Conservation (phyloP, 495 filamentous ascomycete genomes). For the Penicillium malachiteum region DNA sequence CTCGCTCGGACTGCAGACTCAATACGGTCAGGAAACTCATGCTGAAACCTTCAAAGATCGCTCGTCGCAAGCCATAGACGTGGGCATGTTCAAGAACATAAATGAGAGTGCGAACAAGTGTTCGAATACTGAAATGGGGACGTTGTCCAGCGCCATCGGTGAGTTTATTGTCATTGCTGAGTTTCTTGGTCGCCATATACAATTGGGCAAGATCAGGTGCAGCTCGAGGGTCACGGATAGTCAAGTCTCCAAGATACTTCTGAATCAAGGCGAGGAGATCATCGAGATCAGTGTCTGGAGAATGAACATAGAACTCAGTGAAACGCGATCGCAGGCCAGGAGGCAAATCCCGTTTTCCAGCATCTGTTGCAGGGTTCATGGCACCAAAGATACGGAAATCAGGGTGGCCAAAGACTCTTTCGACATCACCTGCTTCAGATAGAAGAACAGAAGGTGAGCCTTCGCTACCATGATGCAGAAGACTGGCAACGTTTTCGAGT, state of each 20-base stretch:
- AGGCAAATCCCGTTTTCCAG: conserved; percentile 91
- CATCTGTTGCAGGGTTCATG: conserved; percentile 98
- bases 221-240: conserved; percentile 60
- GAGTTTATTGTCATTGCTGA: conserved; percentile 76
- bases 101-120: conserved; percentile 82
- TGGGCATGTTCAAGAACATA: conserved; percentile 84
- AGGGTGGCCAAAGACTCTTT: conserved; percentile 83
- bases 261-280: conserved; percentile 82
- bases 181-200: conserved; percentile 80
- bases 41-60: conserved; percentile 93
- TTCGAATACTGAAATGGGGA: conserved; percentile 94
- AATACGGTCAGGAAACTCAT: conserved; percentile 95
- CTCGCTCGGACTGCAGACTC: conserved; percentile 69
- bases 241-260: conserved; percentile 74
- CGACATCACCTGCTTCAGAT: conserved; percentile 86
- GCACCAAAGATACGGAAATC: conserved; percentile 96
- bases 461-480: conserved; percentile 68
- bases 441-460: conserved; percentile 77
- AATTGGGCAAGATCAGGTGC: conserved; percentile 76
- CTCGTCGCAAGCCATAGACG: conserved; percentile 81
- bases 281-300: conserved; percentile 79
- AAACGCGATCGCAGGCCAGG: conserved; percentile 82
- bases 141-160: conserved; percentile 92
- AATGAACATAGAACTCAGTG: conserved; percentile 89
- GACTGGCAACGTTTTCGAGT: conserved; percentile 84